Evolutionary conservation across 345 rosid species (phyloP), one percentile per base, ranked within the genome.

Genomic region (Salix viminalis): DNA sequence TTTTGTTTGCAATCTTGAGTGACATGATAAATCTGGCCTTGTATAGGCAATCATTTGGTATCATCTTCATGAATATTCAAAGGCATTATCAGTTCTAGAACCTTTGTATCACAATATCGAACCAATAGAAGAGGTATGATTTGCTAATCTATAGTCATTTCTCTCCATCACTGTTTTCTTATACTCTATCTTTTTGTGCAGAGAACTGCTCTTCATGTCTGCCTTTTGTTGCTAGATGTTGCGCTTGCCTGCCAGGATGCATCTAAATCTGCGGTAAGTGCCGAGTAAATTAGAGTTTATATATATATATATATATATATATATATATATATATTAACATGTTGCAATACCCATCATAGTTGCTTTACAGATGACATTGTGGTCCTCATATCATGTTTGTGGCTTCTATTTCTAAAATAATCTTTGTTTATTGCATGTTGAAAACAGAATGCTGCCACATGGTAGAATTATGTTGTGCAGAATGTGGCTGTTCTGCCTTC

Each of bases 31-130:
- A 67, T 60, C 71, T 83, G 48, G 13, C 72, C 77, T 81, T 77
- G 48, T 84, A 62, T 79, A 96, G 99, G 98, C 98, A 6, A 82
- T 90, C 82, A 85, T 87, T 65, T 96, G 97, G 97, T 94, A 90
- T 81, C 97, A 96, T 81, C 97, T 92, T 76, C 91, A 89, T 76
- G 96, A 96, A 80, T 91, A 89, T 84, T 71, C 85, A 32, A 93
- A 94, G 87, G 91, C 97, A 15, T 83, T 91, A 74, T 90, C 97
- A 32, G 81, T 91, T 83, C 80, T 96, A 72, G 90, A 89, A 80
- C 97, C 97, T 36, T 67, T 96, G 74, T 92, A 85, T 82, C 88
- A 79, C 76, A 96, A 92, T 73, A 94, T 96, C 23, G 86, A 82
- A 77, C 93, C 94, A 10, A 87, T 96, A 52, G 97, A 96, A 23